Base-by-base conservation (phyloP, 345 rosid species). In the Theobroma cacao region DNA sequence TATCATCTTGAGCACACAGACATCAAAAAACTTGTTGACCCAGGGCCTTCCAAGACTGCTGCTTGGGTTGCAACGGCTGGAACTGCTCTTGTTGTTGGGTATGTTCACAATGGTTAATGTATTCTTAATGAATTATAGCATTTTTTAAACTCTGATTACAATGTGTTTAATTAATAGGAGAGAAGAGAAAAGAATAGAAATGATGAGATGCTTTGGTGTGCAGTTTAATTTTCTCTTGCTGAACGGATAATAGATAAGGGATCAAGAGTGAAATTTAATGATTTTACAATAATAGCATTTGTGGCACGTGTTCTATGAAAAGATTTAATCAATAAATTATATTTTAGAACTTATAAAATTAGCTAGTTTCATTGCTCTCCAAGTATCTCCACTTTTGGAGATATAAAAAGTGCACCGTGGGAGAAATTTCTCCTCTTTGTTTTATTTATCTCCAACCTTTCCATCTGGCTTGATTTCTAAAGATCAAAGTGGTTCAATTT, bases 21-120 rank as follows among this genome's bases (percentile, higher is more conserved):
- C 53, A 75, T 93, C 38, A 92, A 89, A 84, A 92, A 90, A 87
- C 92, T 93, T 48, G 93, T 92, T 76, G 91, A 90, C 82, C 88
- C 89, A 47, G 97, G 87, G 3, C 83, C 80, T 79, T 87, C 91
- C 40, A 75, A 65, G 58, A 65, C 81, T 81, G 89, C 91, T 34
- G 71, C 93, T 63, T 84, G 61, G 64, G 70, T 93, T 73, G 97
- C 98, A 62, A 90, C 95, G 2, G 91, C 93, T 61, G 94, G 97
- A 83, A 91, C 97, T 34, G 84, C 97, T 77, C 85, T 95, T 75
- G 31, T 95, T 53, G 47, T 95, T 33, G 99, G 99, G 99, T 95
- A 77, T 48, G 93, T 80, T 30, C 74, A 33, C 28, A 43, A 62
- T 45, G 60, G 13, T 33, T 48, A n/a, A 55, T 50, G 9, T 74